phyloP scores from a whole-genome alignment of 257 asterid genomes.

The Solanum sparsipilum region DNA sequence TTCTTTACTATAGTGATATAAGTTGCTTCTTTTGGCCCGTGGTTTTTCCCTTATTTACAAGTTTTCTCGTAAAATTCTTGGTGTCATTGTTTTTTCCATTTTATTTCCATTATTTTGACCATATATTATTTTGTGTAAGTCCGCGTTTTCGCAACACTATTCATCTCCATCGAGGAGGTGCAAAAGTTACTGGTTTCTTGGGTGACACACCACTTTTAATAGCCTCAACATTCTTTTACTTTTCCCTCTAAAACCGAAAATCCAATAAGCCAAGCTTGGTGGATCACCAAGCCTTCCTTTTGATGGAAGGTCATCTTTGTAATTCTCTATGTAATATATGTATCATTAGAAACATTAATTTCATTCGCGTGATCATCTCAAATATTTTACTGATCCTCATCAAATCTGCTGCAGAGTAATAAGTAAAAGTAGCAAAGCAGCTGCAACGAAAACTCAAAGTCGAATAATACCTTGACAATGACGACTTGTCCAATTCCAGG shows the following conservation, averaged over 20 bases:
- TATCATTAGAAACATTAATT: neutral
- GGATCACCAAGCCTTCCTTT: constrained; percentile 30
- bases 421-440: neutral
- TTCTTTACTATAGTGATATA: no score
- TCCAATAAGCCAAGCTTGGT: constrained; percentile 47
- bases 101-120: no score
- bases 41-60: no score
- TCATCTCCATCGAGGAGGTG: neutral
- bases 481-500: neutral
- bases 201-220: constrained; percentile 35
- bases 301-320: neutral
- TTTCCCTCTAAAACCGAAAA: constrained; percentile 32
- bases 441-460: neutral
- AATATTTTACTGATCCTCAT: neutral
- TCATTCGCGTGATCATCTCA: neutral
- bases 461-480: neutral
- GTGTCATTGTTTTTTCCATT: no score
- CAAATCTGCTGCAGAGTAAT: neutral
- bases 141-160: no score
- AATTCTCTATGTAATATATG: neutral
- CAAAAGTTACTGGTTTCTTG: constrained; percentile 46
- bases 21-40: no score
- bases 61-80: no score
- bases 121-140: no score
- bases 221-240: constrained; percentile 35